These are phyloP conservation scores for Zygnema cylindricum DNA, from an alignment of 139 green algal genomes.

Conservation along the genomic window DNA sequence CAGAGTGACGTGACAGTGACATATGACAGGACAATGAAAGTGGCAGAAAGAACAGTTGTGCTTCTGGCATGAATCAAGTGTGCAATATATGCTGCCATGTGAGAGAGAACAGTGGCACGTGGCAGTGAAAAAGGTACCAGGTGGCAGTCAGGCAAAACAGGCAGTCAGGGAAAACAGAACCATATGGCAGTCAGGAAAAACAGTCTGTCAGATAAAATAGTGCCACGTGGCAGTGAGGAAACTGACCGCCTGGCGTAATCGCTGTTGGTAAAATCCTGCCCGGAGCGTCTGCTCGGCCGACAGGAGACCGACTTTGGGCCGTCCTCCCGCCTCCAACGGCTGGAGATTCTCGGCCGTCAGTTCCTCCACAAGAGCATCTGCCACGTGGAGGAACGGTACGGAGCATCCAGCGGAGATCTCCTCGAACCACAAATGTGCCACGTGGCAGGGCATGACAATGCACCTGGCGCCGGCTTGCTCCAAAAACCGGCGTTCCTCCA, in stretches of 20 bases:
- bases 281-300: not conserved
- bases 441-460: conserved; percentile 25
- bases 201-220: too few relatives aligned
- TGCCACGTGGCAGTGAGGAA: not conserved
- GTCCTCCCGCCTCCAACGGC: conserved; percentile 14
- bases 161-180: too few relatives aligned
- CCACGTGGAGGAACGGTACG: conserved; percentile 18
- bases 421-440: conserved; percentile 17
- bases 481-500: conserved; percentile 4
- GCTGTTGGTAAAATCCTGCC: not conserved
- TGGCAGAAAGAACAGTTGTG: too few relatives aligned
- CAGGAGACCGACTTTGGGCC: conserved; percentile 14
- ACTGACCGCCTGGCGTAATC: not conserved
- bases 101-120: too few relatives aligned
- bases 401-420: not conserved
- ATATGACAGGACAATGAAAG: too few relatives aligned
- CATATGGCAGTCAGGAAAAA: too few relatives aligned
- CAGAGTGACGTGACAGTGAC: too few relatives aligned
- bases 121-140: too few relatives aligned
- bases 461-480: conserved; percentile 5
- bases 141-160: too few relatives aligned
- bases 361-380: conserved; percentile 17
- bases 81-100: too few relatives aligned
- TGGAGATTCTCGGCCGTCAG: not conserved
- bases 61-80: too few relatives aligned